Evolutionary conservation across 164 flowering plant species (phyloP).

Genomic region (Litsea cubeba): DNA sequence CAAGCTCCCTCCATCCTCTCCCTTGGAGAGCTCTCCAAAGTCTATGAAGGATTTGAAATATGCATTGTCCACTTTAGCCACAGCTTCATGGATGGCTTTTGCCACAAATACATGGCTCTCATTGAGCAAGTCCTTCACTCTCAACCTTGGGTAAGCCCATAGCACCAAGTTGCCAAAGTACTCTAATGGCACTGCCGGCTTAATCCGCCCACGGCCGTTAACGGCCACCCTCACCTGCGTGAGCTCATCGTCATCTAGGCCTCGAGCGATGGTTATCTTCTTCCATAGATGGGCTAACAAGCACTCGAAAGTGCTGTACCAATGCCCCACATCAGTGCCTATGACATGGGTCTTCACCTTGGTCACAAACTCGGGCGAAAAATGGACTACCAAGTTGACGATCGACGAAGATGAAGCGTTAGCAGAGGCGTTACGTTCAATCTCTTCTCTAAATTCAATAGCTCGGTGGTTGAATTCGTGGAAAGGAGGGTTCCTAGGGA

Average conservation of each 20-base stretch:
- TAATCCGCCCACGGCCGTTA: conserved; percentile 22
- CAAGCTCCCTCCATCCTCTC: conserved; percentile 3
- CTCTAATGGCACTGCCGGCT: conserved; percentile 11
- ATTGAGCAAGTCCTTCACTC: conserved; percentile 9
- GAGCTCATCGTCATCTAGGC: conserved; percentile 10
- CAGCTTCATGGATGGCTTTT: conserved; percentile 12
- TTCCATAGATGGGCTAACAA: conserved; percentile 31
- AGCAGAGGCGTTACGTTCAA: not conserved
- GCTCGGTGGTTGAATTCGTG: conserved; percentile 8
- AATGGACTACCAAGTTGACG: conserved; percentile 15
- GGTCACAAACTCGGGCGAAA: conserved; percentile 17
- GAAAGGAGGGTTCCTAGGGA: conserved; percentile 9
- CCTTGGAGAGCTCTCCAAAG: conserved; percentile 8
- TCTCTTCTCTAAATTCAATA: conserved; percentile 5
- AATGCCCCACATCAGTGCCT: not conserved
- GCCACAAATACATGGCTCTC: conserved; percentile 7
- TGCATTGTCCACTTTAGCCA: conserved; percentile 4
- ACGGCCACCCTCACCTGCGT: conserved; percentile 23
- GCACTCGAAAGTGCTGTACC: conserved; percentile 27
- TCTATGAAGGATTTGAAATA: conserved; percentile 19
- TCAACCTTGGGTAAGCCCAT: conserved; percentile 12
- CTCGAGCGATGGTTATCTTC: conserved; percentile 21
- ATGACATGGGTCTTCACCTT: conserved; percentile 20
- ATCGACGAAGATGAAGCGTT: not conserved
- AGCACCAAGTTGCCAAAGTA: conserved; percentile 18